Conservation (phyloP, 2,329 filamentous ascomycete species). For the Aspergillus costaricaensis region DNA sequence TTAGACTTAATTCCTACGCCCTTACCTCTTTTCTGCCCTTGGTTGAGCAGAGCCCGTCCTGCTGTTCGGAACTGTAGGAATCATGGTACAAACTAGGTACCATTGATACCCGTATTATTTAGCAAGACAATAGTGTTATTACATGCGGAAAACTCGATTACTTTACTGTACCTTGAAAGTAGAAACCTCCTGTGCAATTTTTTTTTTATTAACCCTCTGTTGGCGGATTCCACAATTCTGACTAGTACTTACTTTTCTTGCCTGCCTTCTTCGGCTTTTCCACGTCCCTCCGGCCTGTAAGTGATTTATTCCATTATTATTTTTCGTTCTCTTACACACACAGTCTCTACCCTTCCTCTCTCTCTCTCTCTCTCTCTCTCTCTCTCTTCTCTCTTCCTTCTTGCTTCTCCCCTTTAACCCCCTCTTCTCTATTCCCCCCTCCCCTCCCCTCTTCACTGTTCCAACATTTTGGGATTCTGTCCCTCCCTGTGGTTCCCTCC, state of each 20-base stretch:
- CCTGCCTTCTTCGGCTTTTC: conserved; percentile 21
- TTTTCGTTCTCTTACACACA: conserved; percentile 18
- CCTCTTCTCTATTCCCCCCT: conserved; percentile 21
- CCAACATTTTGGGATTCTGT: conserved; percentile 23
- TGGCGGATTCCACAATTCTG: conserved; percentile 22
- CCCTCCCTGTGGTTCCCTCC: conserved; percentile 21
- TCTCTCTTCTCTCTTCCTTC: conserved; percentile 20
- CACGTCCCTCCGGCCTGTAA: conserved; percentile 19
- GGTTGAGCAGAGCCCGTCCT: not conserved
- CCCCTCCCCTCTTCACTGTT: conserved; percentile 23
- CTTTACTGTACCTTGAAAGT: conserved; percentile 9
- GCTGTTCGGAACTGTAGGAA: not conserved
- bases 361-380: conserved; percentile 18
- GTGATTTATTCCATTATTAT: conserved; percentile 20
- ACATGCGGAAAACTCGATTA: not conserved
- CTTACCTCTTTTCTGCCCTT: not conserved
- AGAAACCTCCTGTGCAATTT: conserved; percentile 9
- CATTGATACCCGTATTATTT: not conserved
- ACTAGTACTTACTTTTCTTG: conserved; percentile 19
- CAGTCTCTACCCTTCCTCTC: conserved; percentile 17
- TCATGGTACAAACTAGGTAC: not conserved
- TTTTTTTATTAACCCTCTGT: conserved; percentile 12
- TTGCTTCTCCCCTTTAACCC: conserved; percentile 21
- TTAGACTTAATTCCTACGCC: not conserved
- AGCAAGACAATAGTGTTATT: not conserved